Evolutionary conservation across 495 filamentous ascomycete genomes (phyloP).

Genomic region (Glonium stellatum): DNA sequence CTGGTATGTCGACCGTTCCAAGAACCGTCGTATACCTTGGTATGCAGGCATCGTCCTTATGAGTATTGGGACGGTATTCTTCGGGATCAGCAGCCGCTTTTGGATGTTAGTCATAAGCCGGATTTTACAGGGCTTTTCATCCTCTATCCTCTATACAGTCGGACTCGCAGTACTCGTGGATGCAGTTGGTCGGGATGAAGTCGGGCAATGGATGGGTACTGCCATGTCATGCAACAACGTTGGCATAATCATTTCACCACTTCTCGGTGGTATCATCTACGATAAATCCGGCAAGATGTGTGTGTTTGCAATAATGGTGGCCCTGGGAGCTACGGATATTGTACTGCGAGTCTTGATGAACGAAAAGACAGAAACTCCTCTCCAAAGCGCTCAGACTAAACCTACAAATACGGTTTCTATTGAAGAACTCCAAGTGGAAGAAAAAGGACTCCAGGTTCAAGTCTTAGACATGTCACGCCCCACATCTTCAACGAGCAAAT

Average conservation of each 20-base stretch:
- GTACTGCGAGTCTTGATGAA: constrained; percentile 61
- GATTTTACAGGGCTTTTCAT: constrained; percentile 66
- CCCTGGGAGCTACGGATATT: constrained; percentile 59
- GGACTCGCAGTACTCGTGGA: constrained; percentile 45
- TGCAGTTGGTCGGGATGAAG: constrained; percentile 58
- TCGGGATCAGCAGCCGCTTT: not conserved
- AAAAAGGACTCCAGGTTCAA: not conserved
- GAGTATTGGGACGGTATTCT: constrained; percentile 4
- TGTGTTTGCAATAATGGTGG: constrained; percentile 67
- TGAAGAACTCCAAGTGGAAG: too few relatives aligned
- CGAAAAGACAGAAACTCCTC: constrained; percentile 61
- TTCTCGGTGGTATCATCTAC: constrained; percentile 73
- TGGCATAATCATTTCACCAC: constrained; percentile 60
- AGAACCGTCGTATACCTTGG: constrained; percentile 4
- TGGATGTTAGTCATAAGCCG: constrained; percentile 51
- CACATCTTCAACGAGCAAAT: not conserved
- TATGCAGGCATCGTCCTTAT: constrained; percentile 9
- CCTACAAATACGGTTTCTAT: too few relatives aligned
- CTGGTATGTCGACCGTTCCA: constrained; percentile 9
- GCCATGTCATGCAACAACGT: constrained; percentile 61
- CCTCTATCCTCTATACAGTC: constrained; percentile 50
- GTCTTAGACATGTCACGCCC: not conserved
- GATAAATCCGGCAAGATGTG: constrained; percentile 60
- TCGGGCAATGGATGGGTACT: constrained; percentile 70
- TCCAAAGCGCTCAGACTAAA: too few relatives aligned